Conservation (phyloP, 177 flowering plant genomes). For the Tripterygium wilfordii region DNA sequence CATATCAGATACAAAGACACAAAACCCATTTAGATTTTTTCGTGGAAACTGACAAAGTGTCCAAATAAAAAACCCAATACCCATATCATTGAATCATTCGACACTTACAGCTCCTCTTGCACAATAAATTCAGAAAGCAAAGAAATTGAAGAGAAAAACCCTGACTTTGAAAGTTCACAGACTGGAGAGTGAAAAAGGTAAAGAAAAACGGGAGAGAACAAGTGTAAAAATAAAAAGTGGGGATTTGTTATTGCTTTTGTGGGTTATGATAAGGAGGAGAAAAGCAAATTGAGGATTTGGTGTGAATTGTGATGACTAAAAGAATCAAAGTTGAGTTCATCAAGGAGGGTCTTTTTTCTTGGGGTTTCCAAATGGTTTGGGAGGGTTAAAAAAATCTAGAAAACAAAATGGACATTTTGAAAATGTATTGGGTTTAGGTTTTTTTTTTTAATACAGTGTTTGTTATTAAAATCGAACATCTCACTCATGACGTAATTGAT, state of each 20-base stretch:
- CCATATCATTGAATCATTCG: slow-evolving; percentile 7
- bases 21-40: slow-evolving; percentile 5
- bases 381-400: slow-evolving; percentile 36
- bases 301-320: slow-evolving; percentile 26
- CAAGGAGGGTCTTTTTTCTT: slow-evolving; percentile 32
- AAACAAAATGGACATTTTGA: background rate
- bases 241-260: background rate
- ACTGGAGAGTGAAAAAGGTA: background rate
- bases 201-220: background rate
- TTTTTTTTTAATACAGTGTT: background rate
- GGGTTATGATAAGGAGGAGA: background rate
- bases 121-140: background rate
- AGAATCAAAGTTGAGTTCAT: slow-evolving; percentile 43
- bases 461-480: too few species aligned
- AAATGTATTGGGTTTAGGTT: background rate
- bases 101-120: slow-evolving; percentile 2
- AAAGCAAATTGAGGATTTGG: slow-evolving; percentile 11
- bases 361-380: slow-evolving; percentile 72
- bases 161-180: background rate
- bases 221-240: background rate
- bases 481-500: too few species aligned
- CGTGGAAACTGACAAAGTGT: slow-evolving; percentile 22
- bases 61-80: slow-evolving; percentile 13
- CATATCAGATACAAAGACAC: slow-evolving; percentile 20
- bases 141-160: background rate